phyloP scores from a whole-genome alignment of 2,329 filamentous ascomycete genomes.

The Ilyonectria sp. region DNA sequence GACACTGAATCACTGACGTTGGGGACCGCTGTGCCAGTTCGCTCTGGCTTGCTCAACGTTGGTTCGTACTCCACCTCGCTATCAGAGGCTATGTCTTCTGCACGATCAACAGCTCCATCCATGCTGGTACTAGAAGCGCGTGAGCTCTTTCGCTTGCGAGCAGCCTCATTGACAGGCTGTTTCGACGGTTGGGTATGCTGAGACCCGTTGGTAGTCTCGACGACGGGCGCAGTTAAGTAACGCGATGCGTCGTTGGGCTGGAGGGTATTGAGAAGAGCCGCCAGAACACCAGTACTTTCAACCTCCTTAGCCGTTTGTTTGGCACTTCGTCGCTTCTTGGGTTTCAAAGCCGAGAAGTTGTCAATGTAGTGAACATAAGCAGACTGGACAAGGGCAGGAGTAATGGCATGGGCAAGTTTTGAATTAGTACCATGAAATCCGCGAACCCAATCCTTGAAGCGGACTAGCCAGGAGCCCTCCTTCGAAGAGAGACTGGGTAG shows the following conservation, averaged over 20 bases:
- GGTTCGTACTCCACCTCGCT: conserved; percentile 49
- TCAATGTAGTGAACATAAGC: conserved; percentile 53
- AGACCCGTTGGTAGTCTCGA: background rate
- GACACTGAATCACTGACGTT: conserved; percentile 23
- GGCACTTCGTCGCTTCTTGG: conserved; percentile 52
- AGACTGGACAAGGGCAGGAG: conserved; percentile 40
- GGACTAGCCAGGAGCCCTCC: conserved; percentile 53
- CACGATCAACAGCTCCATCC: conserved; percentile 25
- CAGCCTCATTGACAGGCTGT: conserved; percentile 14
- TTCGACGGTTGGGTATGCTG: conserved; percentile 25
- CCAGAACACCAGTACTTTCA: conserved; percentile 45
- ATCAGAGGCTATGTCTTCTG: conserved; percentile 38
- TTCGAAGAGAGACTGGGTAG: conserved; percentile 49
- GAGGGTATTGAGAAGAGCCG: conserved; percentile 40
- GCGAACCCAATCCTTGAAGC: conserved; percentile 54
- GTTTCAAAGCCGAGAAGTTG: conserved; percentile 48
- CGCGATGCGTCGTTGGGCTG: conserved; percentile 20
- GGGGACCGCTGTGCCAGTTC: conserved; percentile 17
- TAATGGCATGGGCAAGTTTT: conserved; percentile 41
- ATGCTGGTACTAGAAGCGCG: conserved; percentile 43
- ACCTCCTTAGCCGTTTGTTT: conserved; percentile 49
- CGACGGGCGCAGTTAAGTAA: background rate
- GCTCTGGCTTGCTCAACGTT: conserved; percentile 34
- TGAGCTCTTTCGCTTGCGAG: conserved; percentile 35
- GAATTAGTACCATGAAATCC: conserved; percentile 50